Conservation (phyloP, 2,329 filamentous ascomycete genomes). For the Xylaria sp. region DNA sequence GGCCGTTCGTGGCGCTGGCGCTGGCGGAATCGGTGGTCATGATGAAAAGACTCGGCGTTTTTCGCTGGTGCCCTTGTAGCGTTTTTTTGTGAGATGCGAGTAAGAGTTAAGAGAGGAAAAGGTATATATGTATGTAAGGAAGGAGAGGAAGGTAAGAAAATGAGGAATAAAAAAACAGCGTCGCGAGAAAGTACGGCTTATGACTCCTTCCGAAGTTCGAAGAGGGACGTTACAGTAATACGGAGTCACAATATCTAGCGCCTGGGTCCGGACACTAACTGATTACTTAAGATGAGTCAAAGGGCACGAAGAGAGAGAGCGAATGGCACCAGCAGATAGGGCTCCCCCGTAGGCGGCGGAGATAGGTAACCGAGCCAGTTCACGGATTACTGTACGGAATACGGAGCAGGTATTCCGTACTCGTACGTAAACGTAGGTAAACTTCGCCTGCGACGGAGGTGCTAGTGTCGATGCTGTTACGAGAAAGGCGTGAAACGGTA, state of each 20-base stretch:
- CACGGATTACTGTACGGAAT: too few relatives aligned
- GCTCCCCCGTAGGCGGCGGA: too few relatives aligned
- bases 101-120: too few relatives aligned
- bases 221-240: background rate
- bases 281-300: background rate
- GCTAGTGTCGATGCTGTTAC: too few relatives aligned
- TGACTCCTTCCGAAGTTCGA: background rate
- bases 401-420: too few relatives aligned
- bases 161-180: background rate
- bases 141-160: background rate
- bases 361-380: too few relatives aligned
- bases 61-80: background rate
- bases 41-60: background rate
- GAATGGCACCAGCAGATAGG: background rate
- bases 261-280: background rate
- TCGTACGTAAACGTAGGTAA: too few relatives aligned
- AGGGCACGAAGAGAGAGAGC: background rate
- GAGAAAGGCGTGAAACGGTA: too few relatives aligned
- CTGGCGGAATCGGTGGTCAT: conserved; percentile 16
- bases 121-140: background rate
- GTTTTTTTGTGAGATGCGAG: background rate
- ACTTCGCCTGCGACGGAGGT: too few relatives aligned
- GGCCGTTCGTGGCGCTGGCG: conserved; percentile 5
- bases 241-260: background rate
- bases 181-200: background rate